Evolutionary conservation across 1,284 basidiomycete genomes (phyloP).

Genomic region (Coriolopsis trogii): DNA sequence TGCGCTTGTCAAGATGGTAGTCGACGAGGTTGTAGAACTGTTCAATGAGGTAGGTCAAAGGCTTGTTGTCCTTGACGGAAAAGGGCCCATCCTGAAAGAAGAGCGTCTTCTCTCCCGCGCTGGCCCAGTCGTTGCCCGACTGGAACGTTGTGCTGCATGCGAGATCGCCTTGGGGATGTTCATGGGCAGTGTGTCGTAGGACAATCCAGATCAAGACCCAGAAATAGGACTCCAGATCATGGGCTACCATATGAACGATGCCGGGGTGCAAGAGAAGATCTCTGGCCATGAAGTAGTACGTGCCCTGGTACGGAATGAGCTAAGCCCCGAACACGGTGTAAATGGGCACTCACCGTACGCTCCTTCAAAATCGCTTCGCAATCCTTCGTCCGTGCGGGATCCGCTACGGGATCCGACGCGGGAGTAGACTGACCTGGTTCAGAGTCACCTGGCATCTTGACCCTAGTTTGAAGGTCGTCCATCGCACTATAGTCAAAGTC

Average conservation of each 20-base stretch:
- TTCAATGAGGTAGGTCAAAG: conserved; percentile 1
- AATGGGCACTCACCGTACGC: not conserved
- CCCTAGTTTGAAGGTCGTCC: not conserved
- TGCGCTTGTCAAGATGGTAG: not conserved
- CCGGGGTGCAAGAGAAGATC: not conserved
- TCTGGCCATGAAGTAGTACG: conserved; percentile 1
- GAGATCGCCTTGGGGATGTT: not conserved
- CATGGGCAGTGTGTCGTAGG: not conserved
- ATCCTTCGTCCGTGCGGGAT: not conserved
- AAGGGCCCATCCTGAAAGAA: not conserved
- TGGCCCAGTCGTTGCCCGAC: not conserved
- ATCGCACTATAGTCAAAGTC: conserved; percentile 21
- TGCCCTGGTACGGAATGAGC: not conserved
- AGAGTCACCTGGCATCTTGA: not conserved
- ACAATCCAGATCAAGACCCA: conserved; percentile 10
- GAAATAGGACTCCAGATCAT: conserved; percentile 6
- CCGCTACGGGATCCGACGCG: not conserved
- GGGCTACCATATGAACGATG: not conserved
- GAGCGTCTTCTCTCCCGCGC: not conserved
- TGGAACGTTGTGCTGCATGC: not conserved
- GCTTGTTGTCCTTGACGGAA: not conserved
- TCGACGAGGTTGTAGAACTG: not conserved
- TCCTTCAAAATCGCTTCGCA: not conserved
- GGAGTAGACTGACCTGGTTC: not conserved
- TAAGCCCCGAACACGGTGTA: not conserved